These are phyloP conservation scores for Diaporthe batatas DNA, from an alignment of 2,329 filamentous ascomycete genomes.

Conservation along the genomic window DNA sequence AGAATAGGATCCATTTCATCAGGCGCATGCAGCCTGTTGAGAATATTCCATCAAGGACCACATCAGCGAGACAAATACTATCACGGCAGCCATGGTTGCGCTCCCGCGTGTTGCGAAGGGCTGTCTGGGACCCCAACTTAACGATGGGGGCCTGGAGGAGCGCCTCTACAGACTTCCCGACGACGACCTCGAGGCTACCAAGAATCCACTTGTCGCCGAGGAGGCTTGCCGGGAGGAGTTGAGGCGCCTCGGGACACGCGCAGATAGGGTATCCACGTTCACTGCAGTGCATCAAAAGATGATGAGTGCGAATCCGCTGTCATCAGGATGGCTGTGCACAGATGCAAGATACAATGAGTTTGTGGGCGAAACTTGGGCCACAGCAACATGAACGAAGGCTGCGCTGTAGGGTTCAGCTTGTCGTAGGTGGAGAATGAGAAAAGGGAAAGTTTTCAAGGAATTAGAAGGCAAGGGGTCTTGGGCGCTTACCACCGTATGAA, in stretches of 20 bases:
- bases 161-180: neutral
- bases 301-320: neutral
- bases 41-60: no score
- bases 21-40: no score
- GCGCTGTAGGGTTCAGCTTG: neutral
- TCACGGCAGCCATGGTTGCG: neutral
- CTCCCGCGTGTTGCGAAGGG: neutral
- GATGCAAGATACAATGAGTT: neutral
- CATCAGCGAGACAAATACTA: neutral
- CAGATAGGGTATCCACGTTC: neutral
- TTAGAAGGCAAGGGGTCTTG: no score
- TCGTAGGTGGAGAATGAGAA: neutral
- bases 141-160: neutral
- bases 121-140: neutral
- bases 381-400: neutral
- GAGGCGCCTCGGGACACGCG: neutral
- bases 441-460: neutral
- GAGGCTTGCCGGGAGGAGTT: neutral
- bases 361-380: neutral
- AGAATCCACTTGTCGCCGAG: neutral
- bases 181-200: neutral
- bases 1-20: neutral
- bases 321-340: neutral
- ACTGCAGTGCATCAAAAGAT: neutral
- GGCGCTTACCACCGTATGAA: no score